A percentile compares a stretch with the other conserved stretches of the same genome.
Evolutionary conservation across 768 basidiomycete genomes (phyloP).

Genomic region (Symmetrospora coprosmae): DNA sequence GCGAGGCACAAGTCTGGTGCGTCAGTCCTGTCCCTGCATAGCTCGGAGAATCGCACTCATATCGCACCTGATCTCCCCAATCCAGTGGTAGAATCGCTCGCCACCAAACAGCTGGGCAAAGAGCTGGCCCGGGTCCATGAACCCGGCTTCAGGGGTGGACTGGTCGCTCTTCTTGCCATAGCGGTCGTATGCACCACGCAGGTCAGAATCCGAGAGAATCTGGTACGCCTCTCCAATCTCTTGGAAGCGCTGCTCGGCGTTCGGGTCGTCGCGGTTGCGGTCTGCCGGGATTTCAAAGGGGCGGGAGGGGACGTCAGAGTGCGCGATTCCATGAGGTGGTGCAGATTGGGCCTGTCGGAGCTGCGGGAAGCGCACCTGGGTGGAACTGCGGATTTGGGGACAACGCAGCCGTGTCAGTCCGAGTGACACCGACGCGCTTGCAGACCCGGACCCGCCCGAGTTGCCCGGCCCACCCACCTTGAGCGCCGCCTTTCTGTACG

Average conservation of each 20-base stretch:
- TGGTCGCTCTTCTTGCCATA: slow-evolving; percentile 77
- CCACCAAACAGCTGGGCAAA: slow-evolving; percentile 84
- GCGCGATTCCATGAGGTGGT: neutral
- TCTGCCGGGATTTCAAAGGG: neutral
- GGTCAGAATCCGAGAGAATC: slow-evolving; percentile 46
- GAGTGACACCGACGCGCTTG: too few relatives aligned
- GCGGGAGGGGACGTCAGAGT: neutral
- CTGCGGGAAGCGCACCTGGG: neutral
- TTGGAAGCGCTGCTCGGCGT: slow-evolving; percentile 92
- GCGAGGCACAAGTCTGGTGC: neutral
- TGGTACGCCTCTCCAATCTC: slow-evolving; percentile 93
- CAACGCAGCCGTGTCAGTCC: neutral
- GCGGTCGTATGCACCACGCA: slow-evolving; percentile 82
- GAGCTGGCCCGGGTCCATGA: slow-evolving; percentile 74
- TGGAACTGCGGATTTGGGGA: neutral
- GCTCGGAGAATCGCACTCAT: too few relatives aligned
- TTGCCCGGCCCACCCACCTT: neutral
- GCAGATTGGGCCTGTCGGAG: neutral
- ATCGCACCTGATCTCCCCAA: slow-evolving; percentile 90
- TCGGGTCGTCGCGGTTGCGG: slow-evolving; percentile 11
- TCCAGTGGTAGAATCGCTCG: slow-evolving; percentile 43
- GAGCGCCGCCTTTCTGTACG: slow-evolving; percentile 18
- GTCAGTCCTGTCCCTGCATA: slow-evolving; percentile 39
- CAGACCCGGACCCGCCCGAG: too few relatives aligned
- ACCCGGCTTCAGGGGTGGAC: slow-evolving; percentile 26